Conservation (phyloP, 441 rosid genomes). For the Arabidopsis hybrid region DNA sequence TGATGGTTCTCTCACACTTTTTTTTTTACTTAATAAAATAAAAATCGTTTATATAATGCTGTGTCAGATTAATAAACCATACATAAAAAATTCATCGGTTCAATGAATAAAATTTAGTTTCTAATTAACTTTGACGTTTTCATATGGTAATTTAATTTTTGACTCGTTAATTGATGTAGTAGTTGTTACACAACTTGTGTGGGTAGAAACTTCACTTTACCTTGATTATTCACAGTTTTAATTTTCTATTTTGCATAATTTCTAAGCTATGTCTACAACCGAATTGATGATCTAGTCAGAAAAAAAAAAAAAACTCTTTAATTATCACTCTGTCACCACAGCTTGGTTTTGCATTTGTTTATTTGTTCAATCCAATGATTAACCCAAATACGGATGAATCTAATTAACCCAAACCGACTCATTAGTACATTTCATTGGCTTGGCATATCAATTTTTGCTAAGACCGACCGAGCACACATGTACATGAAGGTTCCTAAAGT, state of each 20-base stretch:
- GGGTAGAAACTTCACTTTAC: slow-evolving; percentile 1
- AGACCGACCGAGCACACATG: neutral
- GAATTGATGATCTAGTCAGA: slow-evolving; percentile 2
- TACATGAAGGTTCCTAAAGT: slow-evolving; percentile 17
- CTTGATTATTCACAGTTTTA: neutral
- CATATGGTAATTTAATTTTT: neutral
- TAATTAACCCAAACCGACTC: slow-evolving; percentile 9
- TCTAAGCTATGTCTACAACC: neutral
- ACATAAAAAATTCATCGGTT: neutral
- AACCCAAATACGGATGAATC: slow-evolving; percentile 15
- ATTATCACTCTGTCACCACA: slow-evolving; percentile 13
- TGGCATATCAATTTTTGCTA: neutral
- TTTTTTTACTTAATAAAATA: neutral
- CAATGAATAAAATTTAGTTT: neutral
- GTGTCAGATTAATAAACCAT: neutral
- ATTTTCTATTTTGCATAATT: neutral
- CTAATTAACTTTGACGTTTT: neutral
- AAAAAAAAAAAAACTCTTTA: neutral
- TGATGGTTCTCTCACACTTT: neutral
- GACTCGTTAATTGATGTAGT: neutral
- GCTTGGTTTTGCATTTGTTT: slow-evolving; percentile 19
- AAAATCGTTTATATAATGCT: neutral
- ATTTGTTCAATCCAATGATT: slow-evolving; percentile 7
- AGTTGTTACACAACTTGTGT: neutral
- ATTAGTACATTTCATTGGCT: neutral